Evolutionary conservation across 2,329 filamentous ascomycete species (phyloP), one percentile per base, ranked within the genome.

Genomic region (Diaporthe sp.): DNA sequence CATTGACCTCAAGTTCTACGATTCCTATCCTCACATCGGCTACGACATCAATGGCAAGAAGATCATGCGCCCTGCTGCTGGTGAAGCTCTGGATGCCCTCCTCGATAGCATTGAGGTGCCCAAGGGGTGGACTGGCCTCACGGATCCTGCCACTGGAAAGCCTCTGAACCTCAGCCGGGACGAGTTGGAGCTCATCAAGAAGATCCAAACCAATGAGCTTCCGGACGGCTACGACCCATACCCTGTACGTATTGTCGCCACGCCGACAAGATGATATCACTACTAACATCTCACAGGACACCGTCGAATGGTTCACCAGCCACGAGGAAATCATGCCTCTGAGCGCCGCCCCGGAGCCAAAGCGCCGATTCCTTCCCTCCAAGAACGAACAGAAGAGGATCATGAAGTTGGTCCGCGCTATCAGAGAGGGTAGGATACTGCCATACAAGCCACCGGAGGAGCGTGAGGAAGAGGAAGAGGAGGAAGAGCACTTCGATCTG

Each of bases 41-140:
- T 99, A 99, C 86, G 95, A 98, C 81, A 98, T 99, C 87, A 98
- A 99, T 84, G 97, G 97, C 84, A 98, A 97, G 90, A 97, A 94
- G 85, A 98, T 99, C 78, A 94, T 98, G 92, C 94, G 97, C 71
- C 97, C 97, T 9, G 97, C 97, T 5, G 96, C 95, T 79, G 96
- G 96, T 71, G 94, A 98, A 83, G 97, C 97, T 49, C 87, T 99
- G 44, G 97, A 99, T 87, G 95, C 95, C 17, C 89, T 99, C 58
- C 89, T 99, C 13, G 96, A 99, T 81, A 98, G 94, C 85, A 99
- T 99, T 80, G 97, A 99, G 82, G 89, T 99, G 49, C 97, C 97
- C 19, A 95, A 98, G 88, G 97, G 96, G 78, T 99, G 96, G 95
- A 99, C 97, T 72, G 97, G 96, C 74, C 88, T 98, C 78, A 98